Conservation (phyloP, 2,329 filamentous ascomycete genomes). For the Verticillium nonalfalfae region DNA sequence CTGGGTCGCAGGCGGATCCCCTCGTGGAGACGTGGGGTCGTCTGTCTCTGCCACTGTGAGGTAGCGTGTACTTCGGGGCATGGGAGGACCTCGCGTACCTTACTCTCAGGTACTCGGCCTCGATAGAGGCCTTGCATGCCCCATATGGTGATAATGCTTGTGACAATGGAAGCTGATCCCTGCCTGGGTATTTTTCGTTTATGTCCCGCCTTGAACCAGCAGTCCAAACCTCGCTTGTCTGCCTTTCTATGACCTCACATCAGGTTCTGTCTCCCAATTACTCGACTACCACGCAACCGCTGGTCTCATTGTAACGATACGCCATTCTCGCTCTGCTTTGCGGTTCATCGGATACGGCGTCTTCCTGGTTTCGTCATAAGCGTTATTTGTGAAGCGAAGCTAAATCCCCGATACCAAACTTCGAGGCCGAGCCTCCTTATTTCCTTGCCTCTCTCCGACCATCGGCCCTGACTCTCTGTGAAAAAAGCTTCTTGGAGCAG, state of each 20-base stretch:
- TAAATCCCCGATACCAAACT: not conserved
- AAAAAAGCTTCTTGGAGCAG: not conserved
- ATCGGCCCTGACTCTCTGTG: not conserved
- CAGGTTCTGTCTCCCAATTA: not conserved
- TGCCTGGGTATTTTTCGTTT: conserved; percentile 4
- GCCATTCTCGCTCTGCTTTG: not conserved
- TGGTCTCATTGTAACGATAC: not conserved
- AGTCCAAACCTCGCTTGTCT: conserved; percentile 5
- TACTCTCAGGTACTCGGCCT: not conserved
- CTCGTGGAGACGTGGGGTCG: conserved; percentile 1
- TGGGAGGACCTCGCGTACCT: not conserved
- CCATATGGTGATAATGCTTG: conserved; percentile 7
- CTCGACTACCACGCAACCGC: not conserved
- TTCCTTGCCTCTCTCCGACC: not conserved
- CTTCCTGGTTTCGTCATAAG: not conserved
- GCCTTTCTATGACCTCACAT: conserved; percentile 1
- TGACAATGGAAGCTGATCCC: conserved; percentile 9
- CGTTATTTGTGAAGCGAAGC: not conserved
- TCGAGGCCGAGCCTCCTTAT: not conserved
- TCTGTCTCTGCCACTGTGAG: not conserved
- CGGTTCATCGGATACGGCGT: not conserved
- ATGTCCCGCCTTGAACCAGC: conserved; percentile 4
- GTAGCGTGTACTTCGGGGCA: not conserved
- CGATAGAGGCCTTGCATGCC: not conserved
- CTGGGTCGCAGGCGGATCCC: not conserved